Conservation (phyloP, 73 alveolate species). For the Paramecium biaurelia region DNA sequence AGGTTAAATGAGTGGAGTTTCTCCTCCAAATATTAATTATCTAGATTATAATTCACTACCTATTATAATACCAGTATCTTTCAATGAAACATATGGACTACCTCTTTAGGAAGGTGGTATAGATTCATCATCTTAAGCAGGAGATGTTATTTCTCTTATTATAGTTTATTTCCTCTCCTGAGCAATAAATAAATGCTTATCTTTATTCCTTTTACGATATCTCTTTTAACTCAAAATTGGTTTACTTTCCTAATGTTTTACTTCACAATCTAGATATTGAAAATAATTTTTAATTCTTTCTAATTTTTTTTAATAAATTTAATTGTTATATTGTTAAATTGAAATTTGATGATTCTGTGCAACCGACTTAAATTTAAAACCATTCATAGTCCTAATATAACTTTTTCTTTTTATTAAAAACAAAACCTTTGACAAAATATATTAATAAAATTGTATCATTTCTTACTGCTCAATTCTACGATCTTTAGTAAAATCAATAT, state of each 20-base stretch:
- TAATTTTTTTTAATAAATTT: not conserved
- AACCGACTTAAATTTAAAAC: slow-evolving; percentile 7
- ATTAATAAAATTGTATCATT: not conserved
- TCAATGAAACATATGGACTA: not conserved
- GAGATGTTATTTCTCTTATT: not conserved
- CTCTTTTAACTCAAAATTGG: not conserved
- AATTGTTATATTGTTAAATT: not conserved
- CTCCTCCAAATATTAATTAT: not conserved
- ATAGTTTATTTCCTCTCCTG: not conserved
- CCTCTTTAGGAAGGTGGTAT: not conserved
- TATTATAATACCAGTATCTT: not conserved
- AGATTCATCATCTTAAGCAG: not conserved
- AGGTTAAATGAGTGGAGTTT: not conserved
- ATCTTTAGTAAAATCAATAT: not conserved
- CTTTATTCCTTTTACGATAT: slow-evolving; percentile 10
- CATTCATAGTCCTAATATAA: slow-evolving; percentile 21
- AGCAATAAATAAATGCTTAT: not conserved
- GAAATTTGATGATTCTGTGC: not conserved
- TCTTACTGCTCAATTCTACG: not conserved
- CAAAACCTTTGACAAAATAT: not conserved
- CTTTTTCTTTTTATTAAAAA: not conserved
- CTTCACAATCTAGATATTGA: not conserved
- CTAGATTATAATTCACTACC: not conserved
- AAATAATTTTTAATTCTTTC: not conserved
- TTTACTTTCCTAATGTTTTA: not conserved